Conservation (phyloP, 148 eudicot genomes). For the Chenopodium berlandieri region DNA sequence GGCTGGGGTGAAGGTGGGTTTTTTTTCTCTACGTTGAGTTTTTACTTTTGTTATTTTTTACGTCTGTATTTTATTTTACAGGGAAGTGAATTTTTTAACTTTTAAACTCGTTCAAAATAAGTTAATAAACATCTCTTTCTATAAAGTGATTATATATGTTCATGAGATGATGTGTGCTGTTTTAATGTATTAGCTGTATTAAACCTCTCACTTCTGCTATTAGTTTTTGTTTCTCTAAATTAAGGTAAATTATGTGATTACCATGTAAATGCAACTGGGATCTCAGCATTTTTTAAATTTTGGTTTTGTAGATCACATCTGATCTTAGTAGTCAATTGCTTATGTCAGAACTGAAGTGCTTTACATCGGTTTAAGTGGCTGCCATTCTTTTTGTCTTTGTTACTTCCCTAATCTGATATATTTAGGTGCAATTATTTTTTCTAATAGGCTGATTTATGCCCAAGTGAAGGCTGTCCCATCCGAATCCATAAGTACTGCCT, state of each 20-base stretch:
- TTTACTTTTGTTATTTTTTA: background rate
- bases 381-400: background rate
- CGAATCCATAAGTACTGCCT: slow-evolving; percentile 80
- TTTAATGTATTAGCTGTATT: too few relatives aligned
- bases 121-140: too few relatives aligned
- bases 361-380: background rate
- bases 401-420: slow-evolving; percentile 14
- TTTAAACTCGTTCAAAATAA: background rate
- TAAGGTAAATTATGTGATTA: too few relatives aligned
- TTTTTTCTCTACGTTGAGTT: background rate
- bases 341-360: background rate
- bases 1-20: slow-evolving; percentile 78
- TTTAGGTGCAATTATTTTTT: background rate
- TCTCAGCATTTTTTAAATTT: too few relatives aligned
- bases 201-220: too few relatives aligned
- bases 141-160: too few relatives aligned
- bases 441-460: slow-evolving; percentile 73
- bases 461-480: slow-evolving; percentile 62
- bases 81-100: background rate
- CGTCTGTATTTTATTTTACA: background rate
- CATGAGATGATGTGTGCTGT: too few relatives aligned
- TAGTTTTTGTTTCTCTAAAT: too few relatives aligned
- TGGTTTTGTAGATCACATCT: background rate
- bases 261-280: too few relatives aligned
- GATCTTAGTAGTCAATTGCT: background rate